Evolutionary conservation across 305 asterid species (phyloP).

Genomic region (Fraxinus paxiana): DNA sequence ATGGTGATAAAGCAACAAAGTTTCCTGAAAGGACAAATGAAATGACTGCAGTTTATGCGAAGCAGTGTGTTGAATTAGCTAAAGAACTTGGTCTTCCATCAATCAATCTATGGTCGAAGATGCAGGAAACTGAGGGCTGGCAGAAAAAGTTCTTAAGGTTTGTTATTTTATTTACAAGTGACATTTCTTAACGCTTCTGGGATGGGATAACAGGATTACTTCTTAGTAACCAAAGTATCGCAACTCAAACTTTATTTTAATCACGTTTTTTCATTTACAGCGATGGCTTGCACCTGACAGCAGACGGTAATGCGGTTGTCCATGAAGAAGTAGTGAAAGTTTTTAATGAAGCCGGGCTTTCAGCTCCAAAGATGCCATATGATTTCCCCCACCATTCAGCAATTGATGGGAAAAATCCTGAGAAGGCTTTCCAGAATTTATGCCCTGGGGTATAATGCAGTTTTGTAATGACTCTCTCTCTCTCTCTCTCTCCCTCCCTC

Average conservation of each 20-base stretch:
- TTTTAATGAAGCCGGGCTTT: conserved; percentile 49
- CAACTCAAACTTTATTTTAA: background rate
- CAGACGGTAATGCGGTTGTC: conserved; percentile 77
- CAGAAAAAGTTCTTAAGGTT: conserved; percentile 67
- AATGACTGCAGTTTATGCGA: conserved; percentile 60
- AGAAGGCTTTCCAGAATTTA: conserved; percentile 46
- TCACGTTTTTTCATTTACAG: conserved; percentile 30
- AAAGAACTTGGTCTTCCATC: conserved; percentile 69
- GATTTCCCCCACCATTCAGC: conserved; percentile 72
- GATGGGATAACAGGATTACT: background rate
- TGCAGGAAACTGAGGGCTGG: conserved; percentile 80
- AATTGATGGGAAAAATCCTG: conserved; percentile 58
- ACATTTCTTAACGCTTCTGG: background rate
- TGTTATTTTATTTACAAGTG: conserved; percentile 11
- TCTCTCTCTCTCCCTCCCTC: no score
- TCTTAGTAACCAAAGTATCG: background rate
- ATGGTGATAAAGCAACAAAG: conserved; percentile 68
- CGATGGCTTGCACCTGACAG: conserved; percentile 82
- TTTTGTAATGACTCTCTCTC: background rate
- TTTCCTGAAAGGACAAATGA: conserved; percentile 72
- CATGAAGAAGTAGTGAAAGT: conserved; percentile 47
- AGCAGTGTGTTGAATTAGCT: conserved; percentile 62
- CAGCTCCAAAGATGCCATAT: conserved; percentile 46
- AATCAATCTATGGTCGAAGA: conserved; percentile 75
- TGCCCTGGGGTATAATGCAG: conserved; percentile 27